phyloP scores from a whole-genome alignment of 202 grass and related monocot genomes.

The Carex arenaria region DNA sequence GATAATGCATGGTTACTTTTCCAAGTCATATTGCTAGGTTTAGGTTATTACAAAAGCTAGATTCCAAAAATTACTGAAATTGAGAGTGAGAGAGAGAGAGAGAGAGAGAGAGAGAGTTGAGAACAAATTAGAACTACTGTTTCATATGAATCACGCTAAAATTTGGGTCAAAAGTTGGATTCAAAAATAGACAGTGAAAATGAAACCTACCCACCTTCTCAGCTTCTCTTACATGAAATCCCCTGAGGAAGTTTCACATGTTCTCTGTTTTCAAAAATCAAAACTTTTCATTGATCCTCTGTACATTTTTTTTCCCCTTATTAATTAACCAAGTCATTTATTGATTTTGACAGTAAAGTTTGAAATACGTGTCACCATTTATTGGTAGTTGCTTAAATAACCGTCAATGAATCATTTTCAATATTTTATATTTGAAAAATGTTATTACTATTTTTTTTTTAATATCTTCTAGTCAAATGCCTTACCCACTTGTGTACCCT shows the following conservation, averaged over 20 bases:
- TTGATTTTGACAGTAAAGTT: not conserved
- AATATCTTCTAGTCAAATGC: no score
- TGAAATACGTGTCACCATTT: not conserved
- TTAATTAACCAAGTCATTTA: not conserved
- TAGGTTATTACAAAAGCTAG: not conserved
- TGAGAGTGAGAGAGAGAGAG: not conserved
- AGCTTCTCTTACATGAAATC: not conserved
- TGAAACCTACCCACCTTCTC: not conserved
- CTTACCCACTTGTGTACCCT: no score
- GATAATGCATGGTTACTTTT: not conserved
- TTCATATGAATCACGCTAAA: not conserved
- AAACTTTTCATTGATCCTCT: not conserved
- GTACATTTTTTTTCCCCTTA: not conserved
- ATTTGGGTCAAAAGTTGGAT: not conserved
- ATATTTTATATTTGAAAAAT: no score
- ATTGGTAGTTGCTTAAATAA: not conserved
- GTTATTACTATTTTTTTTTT: no score
- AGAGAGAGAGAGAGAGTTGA: not conserved
- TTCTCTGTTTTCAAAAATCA: not conserved
- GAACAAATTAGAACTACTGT: not conserved
- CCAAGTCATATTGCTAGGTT: not conserved
- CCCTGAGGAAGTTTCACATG: not conserved
- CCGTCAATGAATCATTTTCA: not conserved
- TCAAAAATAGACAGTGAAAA: not conserved
- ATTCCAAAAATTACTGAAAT: not conserved